Percentiles rank a stretch among this genome's conserved stretches.
phyloP scores from a whole-genome alignment of 78 protist species.

The Reticulomyxa filosa region DNA sequence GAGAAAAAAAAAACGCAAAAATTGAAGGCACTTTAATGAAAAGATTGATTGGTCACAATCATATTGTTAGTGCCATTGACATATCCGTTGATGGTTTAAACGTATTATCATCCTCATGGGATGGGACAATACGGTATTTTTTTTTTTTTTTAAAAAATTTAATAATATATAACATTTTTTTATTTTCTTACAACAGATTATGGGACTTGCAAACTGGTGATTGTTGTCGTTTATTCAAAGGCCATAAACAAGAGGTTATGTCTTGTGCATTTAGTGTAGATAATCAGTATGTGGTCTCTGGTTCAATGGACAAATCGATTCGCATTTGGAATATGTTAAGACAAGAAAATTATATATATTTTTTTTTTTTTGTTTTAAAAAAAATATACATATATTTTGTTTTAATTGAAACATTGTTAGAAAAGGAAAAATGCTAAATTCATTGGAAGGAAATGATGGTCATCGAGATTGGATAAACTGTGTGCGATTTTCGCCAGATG shows the following conservation, averaged over 20 bases:
- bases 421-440: too few relatives aligned
- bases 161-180: too few relatives aligned
- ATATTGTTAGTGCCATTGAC: slow-evolving; percentile 84
- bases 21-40: not conserved
- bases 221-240: slow-evolving; percentile 72
- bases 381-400: too few relatives aligned
- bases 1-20: too few relatives aligned
- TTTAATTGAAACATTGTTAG: too few relatives aligned
- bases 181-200: too few relatives aligned
- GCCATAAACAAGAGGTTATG: slow-evolving; percentile 86
- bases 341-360: too few relatives aligned
- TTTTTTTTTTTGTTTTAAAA: too few relatives aligned
- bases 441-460: slow-evolving; percentile 59
- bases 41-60: slow-evolving; percentile 64
- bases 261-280: slow-evolving; percentile 94
- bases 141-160: too few relatives aligned
- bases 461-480: slow-evolving; percentile 93
- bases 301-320: slow-evolving; percentile 86
- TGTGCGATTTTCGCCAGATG: slow-evolving; percentile 85
- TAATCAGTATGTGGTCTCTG: slow-evolving; percentile 93
- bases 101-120: slow-evolving; percentile 95
- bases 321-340: slow-evolving; percentile 97
- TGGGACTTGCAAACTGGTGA: slow-evolving; percentile 83
- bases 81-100: slow-evolving; percentile 90
- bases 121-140: slow-evolving; percentile 25